Percentiles rank a stretch among this genome's conserved stretches.
These are phyloP conservation scores for Aspergillus awamori DNA, from an alignment of 2,329 filamentous ascomycete species.

Conservation along the genomic window DNA sequence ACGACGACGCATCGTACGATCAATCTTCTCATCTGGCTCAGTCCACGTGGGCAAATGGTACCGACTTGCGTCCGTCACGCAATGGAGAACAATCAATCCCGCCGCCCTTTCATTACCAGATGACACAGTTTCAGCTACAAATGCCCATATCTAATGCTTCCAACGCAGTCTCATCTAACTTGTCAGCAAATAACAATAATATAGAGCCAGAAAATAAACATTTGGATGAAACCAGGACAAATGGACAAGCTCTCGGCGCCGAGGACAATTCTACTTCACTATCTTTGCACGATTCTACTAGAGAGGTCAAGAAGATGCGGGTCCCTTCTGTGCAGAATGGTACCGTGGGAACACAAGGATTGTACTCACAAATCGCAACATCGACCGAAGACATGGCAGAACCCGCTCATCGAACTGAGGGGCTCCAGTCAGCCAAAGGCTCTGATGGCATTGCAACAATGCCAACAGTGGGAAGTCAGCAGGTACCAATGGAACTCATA, in stretches of 20 bases:
- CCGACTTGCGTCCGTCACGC: neutral
- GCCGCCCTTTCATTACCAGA: slow-evolving; percentile 16
- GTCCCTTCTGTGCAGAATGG: slow-evolving; percentile 19
- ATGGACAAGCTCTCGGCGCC: neutral
- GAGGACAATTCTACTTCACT: neutral
- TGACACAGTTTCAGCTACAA: slow-evolving; percentile 29
- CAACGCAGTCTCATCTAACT: slow-evolving; percentile 10
- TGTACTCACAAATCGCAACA: slow-evolving; percentile 20
- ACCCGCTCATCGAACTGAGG: slow-evolving; percentile 13
- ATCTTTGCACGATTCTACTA: slow-evolving; percentile 14
- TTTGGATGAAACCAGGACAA: neutral
- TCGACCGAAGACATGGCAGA: slow-evolving; percentile 3
- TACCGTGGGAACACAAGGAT: slow-evolving; percentile 8
- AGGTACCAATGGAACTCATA: slow-evolving; percentile 28
- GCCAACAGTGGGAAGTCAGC: slow-evolving; percentile 20
- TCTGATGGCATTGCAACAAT: slow-evolving; percentile 25
- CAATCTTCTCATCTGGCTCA: slow-evolving; percentile 13
- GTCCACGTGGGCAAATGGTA: neutral
- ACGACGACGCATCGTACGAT: slow-evolving; percentile 13
- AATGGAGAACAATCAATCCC: slow-evolving; percentile 3
- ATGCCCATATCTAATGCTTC: slow-evolving; percentile 15
- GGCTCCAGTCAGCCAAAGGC: slow-evolving; percentile 6
- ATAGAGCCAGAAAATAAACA: neutral
- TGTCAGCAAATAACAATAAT: neutral
- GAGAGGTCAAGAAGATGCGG: slow-evolving; percentile 8